Conservation (phyloP, 2,329 filamentous ascomycete species). For the Colletotrichum sidae region DNA sequence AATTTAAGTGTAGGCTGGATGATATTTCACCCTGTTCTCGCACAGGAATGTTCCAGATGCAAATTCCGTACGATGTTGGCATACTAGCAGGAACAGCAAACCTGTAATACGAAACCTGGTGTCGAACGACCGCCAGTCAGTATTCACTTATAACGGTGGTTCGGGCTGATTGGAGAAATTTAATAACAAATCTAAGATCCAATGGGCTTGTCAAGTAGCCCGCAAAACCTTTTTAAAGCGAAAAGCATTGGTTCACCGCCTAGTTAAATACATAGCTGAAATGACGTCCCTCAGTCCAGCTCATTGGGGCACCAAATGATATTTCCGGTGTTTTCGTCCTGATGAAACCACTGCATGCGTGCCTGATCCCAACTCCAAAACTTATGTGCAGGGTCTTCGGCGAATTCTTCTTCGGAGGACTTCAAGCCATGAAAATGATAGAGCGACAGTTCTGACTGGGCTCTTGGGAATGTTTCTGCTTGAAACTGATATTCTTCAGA, state of each 20-base stretch:
- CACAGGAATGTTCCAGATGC: too few species aligned
- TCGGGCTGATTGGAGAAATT: too few species aligned
- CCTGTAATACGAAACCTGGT: too few species aligned
- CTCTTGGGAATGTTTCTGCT: background rate
- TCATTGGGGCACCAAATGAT: conserved; percentile 10
- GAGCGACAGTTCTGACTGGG: background rate
- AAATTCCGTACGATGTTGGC: too few species aligned
- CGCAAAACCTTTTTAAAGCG: background rate
- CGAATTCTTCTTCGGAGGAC: conserved; percentile 4
- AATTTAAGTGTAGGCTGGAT: too few species aligned
- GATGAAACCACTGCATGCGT: conserved; percentile 6
- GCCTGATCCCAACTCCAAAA: conserved; percentile 13
- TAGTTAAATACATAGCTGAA: background rate
- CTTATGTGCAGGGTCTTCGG: conserved; percentile 15
- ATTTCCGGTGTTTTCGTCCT: conserved; percentile 1
- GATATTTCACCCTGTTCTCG: too few species aligned
- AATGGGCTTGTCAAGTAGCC: background rate
- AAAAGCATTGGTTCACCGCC: too few species aligned
- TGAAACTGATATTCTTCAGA: background rate
- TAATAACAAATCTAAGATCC: too few species aligned
- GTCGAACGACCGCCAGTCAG: too few species aligned
- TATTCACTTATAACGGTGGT: too few species aligned
- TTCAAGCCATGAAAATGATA: background rate
- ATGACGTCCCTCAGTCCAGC: background rate
- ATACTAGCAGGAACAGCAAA: too few species aligned